phyloP scores from a whole-genome alignment of 176 grass and related monocot species.

The Carex cristatella region DNA sequence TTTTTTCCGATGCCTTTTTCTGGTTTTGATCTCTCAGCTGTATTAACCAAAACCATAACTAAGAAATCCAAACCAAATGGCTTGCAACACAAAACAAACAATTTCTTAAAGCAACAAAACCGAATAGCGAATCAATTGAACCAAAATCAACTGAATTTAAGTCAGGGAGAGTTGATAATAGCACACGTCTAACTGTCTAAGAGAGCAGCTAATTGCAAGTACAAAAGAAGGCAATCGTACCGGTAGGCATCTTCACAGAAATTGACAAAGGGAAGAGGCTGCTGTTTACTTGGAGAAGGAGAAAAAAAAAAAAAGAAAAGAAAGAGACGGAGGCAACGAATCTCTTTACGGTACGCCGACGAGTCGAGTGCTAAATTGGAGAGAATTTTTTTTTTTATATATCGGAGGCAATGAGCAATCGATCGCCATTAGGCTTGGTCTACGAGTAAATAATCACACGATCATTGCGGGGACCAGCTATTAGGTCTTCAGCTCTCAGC shows the following conservation, averaged over 20 bases:
- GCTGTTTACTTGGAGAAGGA: slow-evolving; percentile 53
- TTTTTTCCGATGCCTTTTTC: neutral
- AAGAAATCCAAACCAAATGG: neutral
- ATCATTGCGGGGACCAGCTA: neutral
- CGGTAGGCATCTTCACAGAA: slow-evolving; percentile 50
- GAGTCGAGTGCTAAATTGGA: neutral
- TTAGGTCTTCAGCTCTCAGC: neutral
- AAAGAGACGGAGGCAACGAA: neutral
- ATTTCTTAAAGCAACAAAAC: neutral
- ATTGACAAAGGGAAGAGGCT: slow-evolving; percentile 18
- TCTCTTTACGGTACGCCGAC: neutral
- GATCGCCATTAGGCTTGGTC: neutral
- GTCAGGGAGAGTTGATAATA: neutral
- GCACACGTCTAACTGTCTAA: neutral
- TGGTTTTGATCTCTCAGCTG: slow-evolving; percentile 1
- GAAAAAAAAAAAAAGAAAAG: slow-evolving; percentile 23
- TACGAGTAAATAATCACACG: neutral
- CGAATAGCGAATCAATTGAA: neutral
- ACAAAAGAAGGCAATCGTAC: slow-evolving; percentile 22
- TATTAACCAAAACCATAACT: slow-evolving; percentile 1
- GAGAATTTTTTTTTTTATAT: neutral
- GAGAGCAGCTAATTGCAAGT: neutral
- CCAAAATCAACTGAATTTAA: neutral
- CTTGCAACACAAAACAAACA: neutral
- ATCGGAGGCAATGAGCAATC: neutral